Conservation (phyloP, 1,139 yeast genomes). For the Groenewaldozyma sp. region DNA sequence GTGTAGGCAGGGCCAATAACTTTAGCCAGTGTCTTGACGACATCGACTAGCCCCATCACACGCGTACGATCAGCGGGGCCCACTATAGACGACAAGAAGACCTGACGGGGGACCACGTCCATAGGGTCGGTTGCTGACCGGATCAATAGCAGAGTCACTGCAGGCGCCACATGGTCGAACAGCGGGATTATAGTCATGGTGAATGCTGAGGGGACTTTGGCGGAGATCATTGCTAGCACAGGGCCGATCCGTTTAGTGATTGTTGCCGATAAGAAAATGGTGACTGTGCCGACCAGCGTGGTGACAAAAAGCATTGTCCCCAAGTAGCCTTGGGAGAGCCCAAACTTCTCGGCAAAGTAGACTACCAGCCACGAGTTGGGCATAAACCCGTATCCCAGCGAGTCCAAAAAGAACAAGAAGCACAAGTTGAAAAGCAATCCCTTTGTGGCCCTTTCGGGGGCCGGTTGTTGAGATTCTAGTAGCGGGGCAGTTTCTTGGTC, state of each 20-base stretch:
- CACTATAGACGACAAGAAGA: conserved; percentile 61
- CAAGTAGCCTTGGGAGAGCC: conserved; percentile 26
- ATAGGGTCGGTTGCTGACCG: conserved; percentile 57
- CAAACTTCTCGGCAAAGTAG: conserved; percentile 41
- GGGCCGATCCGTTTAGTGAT: conserved; percentile 67
- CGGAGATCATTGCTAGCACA: conserved; percentile 61
- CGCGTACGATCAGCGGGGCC: conserved; percentile 54
- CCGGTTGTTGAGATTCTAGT: conserved; percentile 1
- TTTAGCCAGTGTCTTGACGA: conserved; percentile 76
- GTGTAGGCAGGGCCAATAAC: conserved; percentile 75
- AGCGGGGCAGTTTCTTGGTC: conserved; percentile 8
- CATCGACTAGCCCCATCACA: conserved; percentile 78
- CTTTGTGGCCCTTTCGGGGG: conserved; percentile 10
- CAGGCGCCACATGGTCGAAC: conserved; percentile 19
- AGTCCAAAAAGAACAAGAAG: conserved; percentile 60
- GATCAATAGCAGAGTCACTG: conserved; percentile 34
- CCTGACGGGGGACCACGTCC: conserved; percentile 90
- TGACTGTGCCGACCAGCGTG: conserved; percentile 48
- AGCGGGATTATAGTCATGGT: conserved; percentile 52
- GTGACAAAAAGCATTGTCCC: conserved; percentile 53
- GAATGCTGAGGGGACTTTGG: conserved; percentile 71
- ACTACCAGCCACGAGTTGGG: conserved; percentile 82
- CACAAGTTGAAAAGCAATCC: conserved; percentile 29
- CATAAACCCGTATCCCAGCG: conserved; percentile 83
- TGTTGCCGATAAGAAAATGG: conserved; percentile 64